Percentiles rank a stretch among this genome's conserved stretches.
These are phyloP conservation scores for Trametes elegans DNA, from an alignment of 768 basidiomycete genomes.

Conservation along the genomic window DNA sequence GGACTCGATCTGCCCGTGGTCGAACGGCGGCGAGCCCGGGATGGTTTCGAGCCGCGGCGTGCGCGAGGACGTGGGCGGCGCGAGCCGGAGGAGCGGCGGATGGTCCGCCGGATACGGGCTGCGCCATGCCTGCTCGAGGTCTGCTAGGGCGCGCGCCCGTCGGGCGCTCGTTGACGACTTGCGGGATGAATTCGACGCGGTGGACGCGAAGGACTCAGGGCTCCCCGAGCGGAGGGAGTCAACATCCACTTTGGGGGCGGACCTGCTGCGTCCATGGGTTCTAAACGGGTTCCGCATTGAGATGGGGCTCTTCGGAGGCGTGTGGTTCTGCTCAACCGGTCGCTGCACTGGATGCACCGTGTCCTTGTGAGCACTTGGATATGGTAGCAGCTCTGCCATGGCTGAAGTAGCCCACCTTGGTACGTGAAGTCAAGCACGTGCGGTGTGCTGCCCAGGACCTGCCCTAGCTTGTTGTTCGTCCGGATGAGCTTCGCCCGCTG, in stretches of 20 bases:
- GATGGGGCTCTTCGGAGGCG: conserved; percentile 5
- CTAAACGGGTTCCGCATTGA: conserved; percentile 8
- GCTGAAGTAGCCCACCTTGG: conserved; percentile 1
- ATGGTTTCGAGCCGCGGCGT: conserved; percentile 14
- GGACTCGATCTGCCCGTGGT: not conserved
- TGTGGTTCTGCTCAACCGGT: not conserved
- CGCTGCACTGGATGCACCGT: not conserved
- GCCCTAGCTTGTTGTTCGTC: conserved; percentile 57
- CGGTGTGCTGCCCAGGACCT: conserved; percentile 59
- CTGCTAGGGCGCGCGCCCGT: not conserved
- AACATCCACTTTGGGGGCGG: conserved; percentile 11
- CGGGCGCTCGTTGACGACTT: conserved; percentile 11
- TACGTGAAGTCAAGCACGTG: conserved; percentile 44
- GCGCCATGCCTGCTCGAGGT: conserved; percentile 20
- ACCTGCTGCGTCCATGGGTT: conserved; percentile 16
- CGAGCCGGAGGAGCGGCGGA: conserved; percentile 25
- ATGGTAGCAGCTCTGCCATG: not conserved
- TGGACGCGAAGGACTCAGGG: conserved; percentile 16
- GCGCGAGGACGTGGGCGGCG: conserved; percentile 9
- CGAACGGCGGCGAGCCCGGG: conserved; percentile 21
- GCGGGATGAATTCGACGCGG: conserved; percentile 11
- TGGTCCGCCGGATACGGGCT: conserved; percentile 20
- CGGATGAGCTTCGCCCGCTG: conserved; percentile 58
- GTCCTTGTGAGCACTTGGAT: not conserved
- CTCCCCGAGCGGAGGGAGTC: conserved; percentile 9